phyloP scores from a whole-genome alignment of 106 monocot genomes.

The Platanthera zijinensis region DNA sequence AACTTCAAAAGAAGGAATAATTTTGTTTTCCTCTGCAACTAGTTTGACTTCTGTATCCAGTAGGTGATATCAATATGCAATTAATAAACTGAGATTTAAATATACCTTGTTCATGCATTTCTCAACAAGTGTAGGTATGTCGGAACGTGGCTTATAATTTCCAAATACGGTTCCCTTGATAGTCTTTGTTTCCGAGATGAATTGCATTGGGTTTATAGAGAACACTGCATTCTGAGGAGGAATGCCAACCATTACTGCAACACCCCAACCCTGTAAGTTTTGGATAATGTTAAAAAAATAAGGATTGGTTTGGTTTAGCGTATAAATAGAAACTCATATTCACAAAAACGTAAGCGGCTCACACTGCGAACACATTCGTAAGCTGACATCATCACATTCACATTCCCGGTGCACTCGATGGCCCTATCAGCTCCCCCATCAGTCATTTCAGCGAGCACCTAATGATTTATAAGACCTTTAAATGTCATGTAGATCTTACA shows the following conservation, averaged over 20 bases:
- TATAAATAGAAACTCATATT: neutral
- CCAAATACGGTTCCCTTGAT: conserved; percentile 39
- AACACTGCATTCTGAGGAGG: conserved; percentile 29
- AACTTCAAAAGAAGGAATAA: neutral
- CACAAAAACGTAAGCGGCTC: neutral
- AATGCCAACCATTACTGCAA: conserved; percentile 34
- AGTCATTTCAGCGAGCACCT: conserved; percentile 6
- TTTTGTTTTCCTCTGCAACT: neutral
- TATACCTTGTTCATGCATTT: conserved; percentile 43
- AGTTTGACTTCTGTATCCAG: neutral
- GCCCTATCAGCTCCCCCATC: conserved; percentile 15
- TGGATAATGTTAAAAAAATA: neutral
- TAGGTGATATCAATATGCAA: neutral
- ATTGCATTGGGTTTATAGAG: conserved; percentile 21
- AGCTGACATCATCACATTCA: conserved; percentile 1
- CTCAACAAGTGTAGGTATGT: conserved; percentile 28
- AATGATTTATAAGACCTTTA: neutral
- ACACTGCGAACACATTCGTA: neutral
- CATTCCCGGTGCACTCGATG: conserved; percentile 22
- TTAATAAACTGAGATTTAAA: neutral
- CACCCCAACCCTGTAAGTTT: conserved; percentile 20
- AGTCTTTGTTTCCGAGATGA: conserved; percentile 24
- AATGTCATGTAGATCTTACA: neutral
- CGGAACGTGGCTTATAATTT: conserved; percentile 43
- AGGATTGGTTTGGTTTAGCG: neutral